Percentiles rank a stretch among this genome's conserved stretches.
Conservation (phyloP, 805 yeast genomes). For the Priceomyces haplophilus region DNA sequence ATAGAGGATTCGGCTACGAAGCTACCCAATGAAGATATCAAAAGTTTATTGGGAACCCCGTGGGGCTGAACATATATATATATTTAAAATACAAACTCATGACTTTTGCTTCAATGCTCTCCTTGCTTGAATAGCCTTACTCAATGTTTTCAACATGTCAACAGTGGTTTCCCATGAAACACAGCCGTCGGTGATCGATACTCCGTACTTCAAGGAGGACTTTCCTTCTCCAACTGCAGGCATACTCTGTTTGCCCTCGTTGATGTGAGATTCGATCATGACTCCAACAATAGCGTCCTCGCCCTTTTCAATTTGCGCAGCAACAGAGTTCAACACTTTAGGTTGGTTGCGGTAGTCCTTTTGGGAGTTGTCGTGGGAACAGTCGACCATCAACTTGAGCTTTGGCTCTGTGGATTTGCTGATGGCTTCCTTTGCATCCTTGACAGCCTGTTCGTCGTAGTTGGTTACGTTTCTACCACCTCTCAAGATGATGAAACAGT, state of each 20-base stretch:
- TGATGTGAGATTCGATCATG: constrained; percentile 91
- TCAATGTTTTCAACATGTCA: constrained; percentile 70
- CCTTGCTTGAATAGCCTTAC: constrained; percentile 81
- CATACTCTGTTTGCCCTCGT: constrained; percentile 86
- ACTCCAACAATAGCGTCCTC: constrained; percentile 82
- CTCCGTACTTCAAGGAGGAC: constrained; percentile 79
- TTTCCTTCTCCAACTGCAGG: constrained; percentile 53
- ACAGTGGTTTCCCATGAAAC: constrained; percentile 90
- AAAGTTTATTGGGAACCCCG: constrained; percentile 6
- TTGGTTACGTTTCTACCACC: constrained; percentile 96
- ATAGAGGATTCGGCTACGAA: constrained; percentile 8
- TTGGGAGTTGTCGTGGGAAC: constrained; percentile 95
- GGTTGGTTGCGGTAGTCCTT: constrained; percentile 97
- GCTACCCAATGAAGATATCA: constrained; percentile 8
- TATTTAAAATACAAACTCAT: constrained; percentile 1
- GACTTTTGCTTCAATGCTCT: constrained; percentile 39
- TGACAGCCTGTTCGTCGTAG: constrained; percentile 78
- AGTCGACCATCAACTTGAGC: constrained; percentile 84
- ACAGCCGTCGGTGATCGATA: constrained; percentile 96
- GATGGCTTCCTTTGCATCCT: constrained; percentile 67
- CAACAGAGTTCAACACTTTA: constrained; percentile 77
- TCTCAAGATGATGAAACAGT: constrained; percentile 90
- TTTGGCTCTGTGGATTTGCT: constrained; percentile 44
- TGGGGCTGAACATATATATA: constrained; percentile 9
- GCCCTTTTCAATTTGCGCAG: constrained; percentile 78